Percentiles rank a stretch among this genome's conserved stretches.
These are phyloP conservation scores for Trichoderma breve DNA, from an alignment of 2,329 filamentous ascomycete species.

Conservation along the genomic window DNA sequence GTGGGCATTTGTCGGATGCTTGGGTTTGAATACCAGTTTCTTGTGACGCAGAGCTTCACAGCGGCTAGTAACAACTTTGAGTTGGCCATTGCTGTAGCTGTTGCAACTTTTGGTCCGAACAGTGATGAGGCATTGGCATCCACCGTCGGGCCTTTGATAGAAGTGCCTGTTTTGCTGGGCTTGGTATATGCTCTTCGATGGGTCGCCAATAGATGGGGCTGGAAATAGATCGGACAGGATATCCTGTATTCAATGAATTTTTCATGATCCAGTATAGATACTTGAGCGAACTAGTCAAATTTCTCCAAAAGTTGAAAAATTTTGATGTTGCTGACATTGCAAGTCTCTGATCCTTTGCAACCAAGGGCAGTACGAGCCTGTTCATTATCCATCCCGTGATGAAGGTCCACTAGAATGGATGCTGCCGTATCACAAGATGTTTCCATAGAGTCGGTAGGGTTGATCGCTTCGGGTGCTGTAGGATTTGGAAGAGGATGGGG, in stretches of 20 bases:
- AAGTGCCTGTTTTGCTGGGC: conserved; percentile 76
- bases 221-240: conserved; percentile 39
- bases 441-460: neutral
- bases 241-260: neutral
- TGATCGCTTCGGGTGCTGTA: neutral
- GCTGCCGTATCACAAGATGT: conserved; percentile 20
- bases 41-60: conserved; percentile 79
- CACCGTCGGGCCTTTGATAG: conserved; percentile 81
- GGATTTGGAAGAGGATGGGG: neutral
- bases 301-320: conserved; percentile 21
- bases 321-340: conserved; percentile 19
- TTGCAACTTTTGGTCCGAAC: conserved; percentile 73
- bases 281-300: neutral
- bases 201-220: conserved; percentile 53
- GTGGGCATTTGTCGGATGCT: conserved; percentile 59
- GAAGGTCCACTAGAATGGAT: conserved; percentile 18
- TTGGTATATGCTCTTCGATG: conserved; percentile 73
- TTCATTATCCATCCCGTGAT: conserved; percentile 1
- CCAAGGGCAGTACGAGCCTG: conserved; percentile 18
- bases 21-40: conserved; percentile 71
- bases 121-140: conserved; percentile 79
- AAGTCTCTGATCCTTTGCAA: conserved; percentile 9
- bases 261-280: neutral
- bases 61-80: conserved; percentile 94
- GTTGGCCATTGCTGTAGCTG: conserved; percentile 82